Evolutionary conservation across 805 yeast genomes (phyloP).

Genomic region (Candida ponderosae): DNA sequence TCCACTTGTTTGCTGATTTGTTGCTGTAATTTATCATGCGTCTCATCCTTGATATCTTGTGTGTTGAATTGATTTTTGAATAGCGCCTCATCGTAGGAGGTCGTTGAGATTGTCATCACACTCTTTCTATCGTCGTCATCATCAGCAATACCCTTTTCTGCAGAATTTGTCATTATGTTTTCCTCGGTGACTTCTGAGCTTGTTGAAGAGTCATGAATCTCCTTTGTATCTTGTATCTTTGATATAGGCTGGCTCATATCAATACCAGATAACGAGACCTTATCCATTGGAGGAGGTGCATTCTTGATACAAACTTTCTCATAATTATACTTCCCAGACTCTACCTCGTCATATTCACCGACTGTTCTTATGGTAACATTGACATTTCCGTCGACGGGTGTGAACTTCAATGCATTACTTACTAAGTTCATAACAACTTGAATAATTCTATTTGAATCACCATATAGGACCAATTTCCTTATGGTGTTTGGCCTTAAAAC

Average conservation of each 20-base stretch:
- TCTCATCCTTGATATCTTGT: conserved; percentile 15
- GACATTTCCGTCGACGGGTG: conserved; percentile 83
- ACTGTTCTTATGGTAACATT: conserved; percentile 52
- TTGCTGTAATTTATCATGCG: too few species aligned
- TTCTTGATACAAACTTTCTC: conserved; percentile 37
- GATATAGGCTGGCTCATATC: not conserved
- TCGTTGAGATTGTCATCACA: conserved; percentile 18
- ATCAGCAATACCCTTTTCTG: conserved; percentile 1
- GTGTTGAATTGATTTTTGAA: conserved; percentile 33
- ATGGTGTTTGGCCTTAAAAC: conserved; percentile 51
- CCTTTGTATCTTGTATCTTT: not conserved
- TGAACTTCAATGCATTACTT: conserved; percentile 84
- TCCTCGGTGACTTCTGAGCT: not conserved
- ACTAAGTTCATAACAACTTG: conserved; percentile 92
- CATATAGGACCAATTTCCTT: conserved; percentile 62
- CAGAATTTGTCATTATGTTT: conserved; percentile 4
- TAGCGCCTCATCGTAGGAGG: conserved; percentile 35
- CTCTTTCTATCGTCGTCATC: conserved; percentile 13
- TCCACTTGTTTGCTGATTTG: conserved; percentile 17
- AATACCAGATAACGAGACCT: not conserved
- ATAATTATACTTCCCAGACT: conserved; percentile 33
- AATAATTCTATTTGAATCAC: conserved; percentile 84
- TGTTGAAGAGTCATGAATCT: not conserved
- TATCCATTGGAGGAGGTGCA: not conserved
- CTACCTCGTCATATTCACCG: conserved; percentile 61